Conservation (phyloP, 495 filamentous ascomycete genomes). For the Chaetomium cochliodes region DNA sequence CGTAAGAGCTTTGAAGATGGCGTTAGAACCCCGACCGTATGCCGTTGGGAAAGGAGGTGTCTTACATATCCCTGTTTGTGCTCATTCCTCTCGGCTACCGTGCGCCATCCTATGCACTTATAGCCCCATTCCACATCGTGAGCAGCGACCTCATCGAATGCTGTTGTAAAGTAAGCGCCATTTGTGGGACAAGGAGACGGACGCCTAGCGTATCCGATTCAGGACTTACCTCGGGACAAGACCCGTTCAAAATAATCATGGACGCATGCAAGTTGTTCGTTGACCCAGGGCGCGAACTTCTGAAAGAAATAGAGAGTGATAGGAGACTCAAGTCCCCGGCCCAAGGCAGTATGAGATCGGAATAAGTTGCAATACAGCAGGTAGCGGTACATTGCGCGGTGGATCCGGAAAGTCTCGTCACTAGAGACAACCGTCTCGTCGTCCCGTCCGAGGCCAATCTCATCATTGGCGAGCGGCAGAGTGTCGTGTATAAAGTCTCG, state of each 20-base stretch:
- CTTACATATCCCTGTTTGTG: background rate
- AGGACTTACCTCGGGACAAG: background rate
- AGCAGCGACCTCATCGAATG: background rate
- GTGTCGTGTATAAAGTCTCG: background rate
- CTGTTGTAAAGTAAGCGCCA: background rate
- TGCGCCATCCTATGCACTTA: background rate
- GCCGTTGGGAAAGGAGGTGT: background rate
- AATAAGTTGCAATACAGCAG: background rate
- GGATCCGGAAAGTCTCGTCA: background rate
- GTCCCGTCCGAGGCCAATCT: background rate
- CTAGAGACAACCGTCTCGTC: too few species aligned
- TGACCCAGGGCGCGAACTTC: background rate
- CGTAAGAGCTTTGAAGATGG: background rate
- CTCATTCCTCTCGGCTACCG: background rate
- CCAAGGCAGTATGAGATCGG: background rate
- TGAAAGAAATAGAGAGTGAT: background rate
- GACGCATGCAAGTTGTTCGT: background rate
- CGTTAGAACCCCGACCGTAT: too few species aligned
- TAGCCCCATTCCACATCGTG: background rate
- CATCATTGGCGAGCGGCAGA: background rate
- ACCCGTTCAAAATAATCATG: background rate
- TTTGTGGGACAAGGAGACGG: background rate
- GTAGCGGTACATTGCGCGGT: background rate
- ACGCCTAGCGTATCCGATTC: too few species aligned
- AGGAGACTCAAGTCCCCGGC: too few species aligned